These are phyloP conservation scores for Pseudocercospora fijiensis DNA, from an alignment of 2,329 filamentous ascomycete species.

Conservation along the genomic window DNA sequence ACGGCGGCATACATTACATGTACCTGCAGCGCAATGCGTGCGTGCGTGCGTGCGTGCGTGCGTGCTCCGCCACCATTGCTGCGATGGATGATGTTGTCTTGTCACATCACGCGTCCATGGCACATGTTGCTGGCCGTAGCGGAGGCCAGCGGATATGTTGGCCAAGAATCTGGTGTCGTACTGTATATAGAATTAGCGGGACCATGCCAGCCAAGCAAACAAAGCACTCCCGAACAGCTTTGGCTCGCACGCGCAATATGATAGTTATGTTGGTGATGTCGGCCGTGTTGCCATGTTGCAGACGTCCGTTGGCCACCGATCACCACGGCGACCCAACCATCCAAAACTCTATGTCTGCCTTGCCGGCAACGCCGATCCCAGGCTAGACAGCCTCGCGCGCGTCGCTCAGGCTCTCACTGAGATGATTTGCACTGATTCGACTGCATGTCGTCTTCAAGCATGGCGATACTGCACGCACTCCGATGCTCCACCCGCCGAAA, in stretches of 20 bases:
- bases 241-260: too few species aligned
- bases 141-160: not conserved
- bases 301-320: not conserved
- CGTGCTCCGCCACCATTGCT: not conserved
- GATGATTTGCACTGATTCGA: not conserved
- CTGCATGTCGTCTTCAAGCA: not conserved
- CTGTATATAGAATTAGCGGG: too few species aligned
- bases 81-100: not conserved
- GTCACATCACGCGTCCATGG: not conserved
- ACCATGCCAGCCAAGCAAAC: not conserved
- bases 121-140: not conserved
- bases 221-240: not conserved
- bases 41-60: not conserved
- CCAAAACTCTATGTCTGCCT: not conserved
- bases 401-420: not conserved
- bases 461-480: not conserved
- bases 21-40: not conserved
- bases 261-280: too few species aligned
- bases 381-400: not conserved
- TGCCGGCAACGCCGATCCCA: not conserved
- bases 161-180: not conserved
- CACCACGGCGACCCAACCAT: not conserved
- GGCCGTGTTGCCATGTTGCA: not conserved
- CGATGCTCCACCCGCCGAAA: not conserved
- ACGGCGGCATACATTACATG: not conserved